Percentiles rank a stretch among this genome's conserved stretches.
phyloP scores from a whole-genome alignment of 306 rosid species.

The Quercus glauca region DNA sequence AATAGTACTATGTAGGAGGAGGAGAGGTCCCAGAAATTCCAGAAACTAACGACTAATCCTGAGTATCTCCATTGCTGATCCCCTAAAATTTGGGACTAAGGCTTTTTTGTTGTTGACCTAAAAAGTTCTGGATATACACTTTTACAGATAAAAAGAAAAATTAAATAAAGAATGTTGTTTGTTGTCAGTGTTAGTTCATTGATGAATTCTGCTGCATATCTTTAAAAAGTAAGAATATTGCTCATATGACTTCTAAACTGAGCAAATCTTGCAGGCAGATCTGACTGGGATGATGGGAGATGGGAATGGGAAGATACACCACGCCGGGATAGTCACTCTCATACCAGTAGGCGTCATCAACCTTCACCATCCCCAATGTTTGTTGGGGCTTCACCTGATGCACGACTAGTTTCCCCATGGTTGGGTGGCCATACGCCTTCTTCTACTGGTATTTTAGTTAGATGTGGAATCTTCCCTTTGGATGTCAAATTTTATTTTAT shows the following conservation, averaged over 20 bases:
- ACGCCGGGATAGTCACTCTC: constrained; percentile 58
- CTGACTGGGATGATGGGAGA: constrained; percentile 92
- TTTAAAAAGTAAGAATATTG: background rate
- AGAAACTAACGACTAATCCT: background rate
- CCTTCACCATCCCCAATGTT: constrained; percentile 95
- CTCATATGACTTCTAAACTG: constrained; percentile 11
- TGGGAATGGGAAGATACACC: constrained; percentile 99
- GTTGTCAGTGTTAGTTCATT: background rate
- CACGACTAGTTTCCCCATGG: constrained; percentile 94
- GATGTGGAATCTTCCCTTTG: background rate
- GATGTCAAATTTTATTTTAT: background rate
- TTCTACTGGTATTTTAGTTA: constrained; percentile 55
- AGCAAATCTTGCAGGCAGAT: constrained; percentile 56
- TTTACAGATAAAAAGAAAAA: background rate
- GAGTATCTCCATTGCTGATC: too few species aligned
- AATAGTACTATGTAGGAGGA: too few species aligned
- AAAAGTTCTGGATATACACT: background rate
- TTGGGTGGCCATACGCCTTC: constrained; percentile 73
- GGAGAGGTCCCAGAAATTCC: background rate
- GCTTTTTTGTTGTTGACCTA: background rate
- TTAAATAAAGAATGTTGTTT: background rate
- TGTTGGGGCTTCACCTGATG: constrained; percentile 95
- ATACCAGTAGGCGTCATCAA: constrained; percentile 60
- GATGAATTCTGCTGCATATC: background rate
- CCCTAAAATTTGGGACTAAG: too few species aligned